Base-by-base conservation (phyloP, 768 basidiomycete species). In the Steccherinum ochraceum region DNA sequence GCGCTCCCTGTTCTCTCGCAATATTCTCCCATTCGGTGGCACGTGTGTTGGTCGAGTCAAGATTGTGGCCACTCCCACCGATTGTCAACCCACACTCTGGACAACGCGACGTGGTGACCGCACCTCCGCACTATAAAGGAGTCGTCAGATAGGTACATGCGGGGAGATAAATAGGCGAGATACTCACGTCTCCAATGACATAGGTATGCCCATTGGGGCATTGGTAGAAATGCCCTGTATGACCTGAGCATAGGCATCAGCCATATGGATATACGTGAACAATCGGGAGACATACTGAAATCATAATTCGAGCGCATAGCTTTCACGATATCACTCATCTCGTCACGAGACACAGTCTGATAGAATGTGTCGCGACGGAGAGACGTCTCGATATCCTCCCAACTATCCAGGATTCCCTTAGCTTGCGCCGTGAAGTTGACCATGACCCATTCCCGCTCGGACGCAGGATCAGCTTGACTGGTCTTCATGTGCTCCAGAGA, bases 301-400 rank as follows among this genome's bases (percentile, higher is more conserved):
- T 63, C 49, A 40, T 39, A 11, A n/a, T n/a, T n/a, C n/a, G n/a
- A n/a, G 35, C 35, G 61, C 23, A 83, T 59, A 0, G 76, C 76
- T 41, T 69, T 70, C 27, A 84, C 70, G 24, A 85, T 70, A 11
- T 63, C 63, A 53, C 72, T 72, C 24, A 71, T 70, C 55, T 86
- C 83, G 3, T 81, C 67, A 42, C 77, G 58, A 12, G 80, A 79
- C 2, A 85, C 62, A 0, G 77, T 65, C 49, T 72, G 55, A 50
- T 84, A 82, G 57, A 80, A 75, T 0, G 71, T 75, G 46, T 71
- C 74, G 44, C 44, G 23, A 11, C 65, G 59, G 27, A 84, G 61
- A 13, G 68, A 69, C 13, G 51, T 44, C 52, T 68, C 70, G 2
- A 84, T 59, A 7, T 61, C 65, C 4, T 51, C 47, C 78, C 80